A percentile compares a stretch with the other conserved stretches of the same genome.
Conservation (phyloP, 768 basidiomycete species). For the Mrakia gelida region DNA sequence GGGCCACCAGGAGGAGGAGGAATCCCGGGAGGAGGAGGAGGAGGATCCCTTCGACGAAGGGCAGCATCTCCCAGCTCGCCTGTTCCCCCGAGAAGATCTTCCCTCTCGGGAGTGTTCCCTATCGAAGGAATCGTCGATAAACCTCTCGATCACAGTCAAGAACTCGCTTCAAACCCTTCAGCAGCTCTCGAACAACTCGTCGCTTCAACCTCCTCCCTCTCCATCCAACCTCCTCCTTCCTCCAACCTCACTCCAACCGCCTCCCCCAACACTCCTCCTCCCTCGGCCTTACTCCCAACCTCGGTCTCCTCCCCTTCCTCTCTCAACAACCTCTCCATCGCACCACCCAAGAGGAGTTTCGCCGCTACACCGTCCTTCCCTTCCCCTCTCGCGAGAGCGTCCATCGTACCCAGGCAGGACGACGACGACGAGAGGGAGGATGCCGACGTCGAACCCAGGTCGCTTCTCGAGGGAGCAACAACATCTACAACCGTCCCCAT, state of each 20-base stretch:
- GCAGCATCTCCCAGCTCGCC: neutral
- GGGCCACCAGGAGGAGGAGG: conserved; percentile 18
- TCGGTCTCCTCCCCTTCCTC: neutral
- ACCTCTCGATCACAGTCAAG: conserved; percentile 12
- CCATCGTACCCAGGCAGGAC: conserved; percentile 26
- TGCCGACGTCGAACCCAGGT: conserved; percentile 27
- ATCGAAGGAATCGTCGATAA: neutral
- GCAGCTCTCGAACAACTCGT: conserved; percentile 25
- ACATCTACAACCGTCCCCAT: neutral
- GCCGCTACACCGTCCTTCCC: conserved; percentile 30
- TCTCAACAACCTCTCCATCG: conserved; percentile 18
- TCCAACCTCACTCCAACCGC: neutral
- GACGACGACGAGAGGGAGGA: conserved; percentile 29
- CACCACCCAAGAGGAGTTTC: conserved; percentile 30
- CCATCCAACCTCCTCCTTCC: neutral
- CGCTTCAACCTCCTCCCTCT: neutral
- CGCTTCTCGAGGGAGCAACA: neutral
- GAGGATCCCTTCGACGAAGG: conserved; percentile 7
- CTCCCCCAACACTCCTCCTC: neutral
- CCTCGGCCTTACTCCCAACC: neutral
- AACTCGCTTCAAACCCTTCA: neutral
- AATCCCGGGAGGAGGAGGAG: conserved; percentile 12
- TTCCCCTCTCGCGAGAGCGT: conserved; percentile 28
- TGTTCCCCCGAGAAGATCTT: neutral
- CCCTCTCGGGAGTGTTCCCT: conserved; percentile 12